These are phyloP conservation scores for Lipomyces chichibuensis DNA, from an alignment of 805 yeast genomes.

Conservation along the genomic window DNA sequence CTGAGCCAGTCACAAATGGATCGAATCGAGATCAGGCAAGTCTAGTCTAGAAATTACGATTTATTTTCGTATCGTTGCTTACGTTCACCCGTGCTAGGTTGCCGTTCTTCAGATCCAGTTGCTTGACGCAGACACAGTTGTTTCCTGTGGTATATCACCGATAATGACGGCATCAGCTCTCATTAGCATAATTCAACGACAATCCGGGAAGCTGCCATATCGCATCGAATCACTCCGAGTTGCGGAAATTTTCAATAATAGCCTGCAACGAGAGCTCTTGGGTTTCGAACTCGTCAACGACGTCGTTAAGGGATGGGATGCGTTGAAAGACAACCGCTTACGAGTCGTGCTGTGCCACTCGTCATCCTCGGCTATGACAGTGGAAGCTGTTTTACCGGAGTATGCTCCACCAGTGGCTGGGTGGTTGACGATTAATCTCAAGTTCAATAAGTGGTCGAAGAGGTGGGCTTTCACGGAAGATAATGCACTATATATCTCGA, in stretches of 20 bases:
- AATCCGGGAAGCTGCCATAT: constrained; percentile 3
- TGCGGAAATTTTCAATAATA: constrained; percentile 21
- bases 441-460: constrained; percentile 22
- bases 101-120: constrained; percentile 8
- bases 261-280: constrained; percentile 17
- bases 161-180: constrained; percentile 20
- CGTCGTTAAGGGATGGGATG: constrained; percentile 21
- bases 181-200: constrained; percentile 17
- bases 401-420: constrained; percentile 23
- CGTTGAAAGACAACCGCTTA: constrained; percentile 2
- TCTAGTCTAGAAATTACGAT: background rate
- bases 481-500: constrained; percentile 13
- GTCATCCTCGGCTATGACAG: background rate
- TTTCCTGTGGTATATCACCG: constrained; percentile 8
- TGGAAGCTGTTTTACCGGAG: constrained; percentile 13
- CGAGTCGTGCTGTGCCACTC: constrained; percentile 7
- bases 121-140: constrained; percentile 8
- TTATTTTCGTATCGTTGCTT: background rate
- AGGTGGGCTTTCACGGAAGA: constrained; percentile 25
- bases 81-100: background rate
- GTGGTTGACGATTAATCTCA: constrained; percentile 12
- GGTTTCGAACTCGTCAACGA: constrained; percentile 20
- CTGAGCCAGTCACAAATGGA: background rate
- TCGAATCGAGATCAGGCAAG: background rate
- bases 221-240: constrained; percentile 29